phyloP scores from a whole-genome alignment of 331 rosid species.

The Quercus lobata region DNA sequence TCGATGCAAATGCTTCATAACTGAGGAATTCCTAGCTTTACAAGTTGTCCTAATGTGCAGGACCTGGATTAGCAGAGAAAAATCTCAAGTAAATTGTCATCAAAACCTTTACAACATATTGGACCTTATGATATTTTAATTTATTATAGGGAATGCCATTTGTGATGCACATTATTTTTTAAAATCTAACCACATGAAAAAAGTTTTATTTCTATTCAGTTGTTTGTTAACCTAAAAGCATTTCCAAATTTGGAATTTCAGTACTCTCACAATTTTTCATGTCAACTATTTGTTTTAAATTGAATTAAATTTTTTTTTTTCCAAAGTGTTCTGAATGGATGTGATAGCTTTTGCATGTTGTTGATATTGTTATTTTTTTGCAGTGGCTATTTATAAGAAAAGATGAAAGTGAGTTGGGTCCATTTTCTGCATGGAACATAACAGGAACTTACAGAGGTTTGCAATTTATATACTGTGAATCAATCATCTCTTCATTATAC shows the following conservation, averaged over 20 bases:
- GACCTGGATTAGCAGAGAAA: conserved; percentile 2
- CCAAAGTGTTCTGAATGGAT: neutral
- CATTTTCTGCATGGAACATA: conserved; percentile 83
- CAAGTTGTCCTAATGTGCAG: neutral
- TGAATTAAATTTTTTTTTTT: neutral
- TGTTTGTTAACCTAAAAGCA: neutral
- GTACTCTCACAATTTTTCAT: neutral
- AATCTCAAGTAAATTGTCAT: conserved; percentile 1
- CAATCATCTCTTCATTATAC: neutral
- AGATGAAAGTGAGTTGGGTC: conserved; percentile 70
- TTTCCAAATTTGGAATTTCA: neutral
- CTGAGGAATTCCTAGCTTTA: neutral
- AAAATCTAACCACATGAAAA: no score
- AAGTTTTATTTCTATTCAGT: neutral
- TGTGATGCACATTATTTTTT: neutral
- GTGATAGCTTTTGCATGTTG: conserved; percentile 9
- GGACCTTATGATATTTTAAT: conserved; percentile 1
- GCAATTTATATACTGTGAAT: conserved; percentile 18
- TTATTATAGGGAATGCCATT: conserved; percentile 3
- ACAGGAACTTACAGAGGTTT: conserved; percentile 96
- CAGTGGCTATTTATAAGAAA: conserved; percentile 72
- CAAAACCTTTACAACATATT: conserved; percentile 2
- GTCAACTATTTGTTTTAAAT: neutral
- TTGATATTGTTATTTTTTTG: conserved; percentile 31
- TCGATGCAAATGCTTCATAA: neutral